Conservation (phyloP, 2,329 filamentous ascomycete genomes). For the Hypoxylon sp. region DNA sequence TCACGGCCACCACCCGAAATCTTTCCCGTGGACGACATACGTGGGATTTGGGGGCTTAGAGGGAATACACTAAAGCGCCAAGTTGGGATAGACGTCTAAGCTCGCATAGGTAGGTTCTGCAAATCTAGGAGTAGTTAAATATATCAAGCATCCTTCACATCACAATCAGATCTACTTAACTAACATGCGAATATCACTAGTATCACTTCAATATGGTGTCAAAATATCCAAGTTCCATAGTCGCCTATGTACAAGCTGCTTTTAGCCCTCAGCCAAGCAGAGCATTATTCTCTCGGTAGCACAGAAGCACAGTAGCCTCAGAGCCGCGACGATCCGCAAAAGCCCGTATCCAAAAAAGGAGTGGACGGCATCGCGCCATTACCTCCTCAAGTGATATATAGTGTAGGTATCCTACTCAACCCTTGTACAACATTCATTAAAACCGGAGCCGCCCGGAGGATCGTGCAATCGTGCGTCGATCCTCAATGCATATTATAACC, state of each 20-base stretch:
- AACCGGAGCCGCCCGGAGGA: slow-evolving; percentile 9
- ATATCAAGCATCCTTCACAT: too few species aligned
- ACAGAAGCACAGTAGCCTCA: background rate
- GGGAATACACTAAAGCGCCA: too few species aligned
- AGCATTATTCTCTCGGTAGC: slow-evolving; percentile 9
- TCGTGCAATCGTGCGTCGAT: slow-evolving; percentile 7
- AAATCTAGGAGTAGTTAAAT: background rate
- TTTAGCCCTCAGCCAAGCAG: slow-evolving; percentile 17
- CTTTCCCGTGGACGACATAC: too few species aligned
- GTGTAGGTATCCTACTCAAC: slow-evolving; percentile 1
- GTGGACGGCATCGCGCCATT: slow-evolving; percentile 46
- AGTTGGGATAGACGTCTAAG: too few species aligned
- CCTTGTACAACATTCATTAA: slow-evolving; percentile 8
- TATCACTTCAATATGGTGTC: background rate
- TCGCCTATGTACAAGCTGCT: slow-evolving; percentile 35
- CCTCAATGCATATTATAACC: slow-evolving; percentile 12
- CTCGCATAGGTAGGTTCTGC: too few species aligned
- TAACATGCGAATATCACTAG: background rate
- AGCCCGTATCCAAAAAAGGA: slow-evolving; percentile 32
- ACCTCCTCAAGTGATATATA: slow-evolving; percentile 37
- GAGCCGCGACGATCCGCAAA: slow-evolving; percentile 1
- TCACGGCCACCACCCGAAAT: too few species aligned
- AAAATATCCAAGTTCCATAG: slow-evolving; percentile 10
- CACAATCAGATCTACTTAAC: too few species aligned
- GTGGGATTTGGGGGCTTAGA: too few species aligned